Evolutionary conservation across 2,329 filamentous ascomycete species (phyloP).

Genomic region (Fonsecaea erecta): DNA sequence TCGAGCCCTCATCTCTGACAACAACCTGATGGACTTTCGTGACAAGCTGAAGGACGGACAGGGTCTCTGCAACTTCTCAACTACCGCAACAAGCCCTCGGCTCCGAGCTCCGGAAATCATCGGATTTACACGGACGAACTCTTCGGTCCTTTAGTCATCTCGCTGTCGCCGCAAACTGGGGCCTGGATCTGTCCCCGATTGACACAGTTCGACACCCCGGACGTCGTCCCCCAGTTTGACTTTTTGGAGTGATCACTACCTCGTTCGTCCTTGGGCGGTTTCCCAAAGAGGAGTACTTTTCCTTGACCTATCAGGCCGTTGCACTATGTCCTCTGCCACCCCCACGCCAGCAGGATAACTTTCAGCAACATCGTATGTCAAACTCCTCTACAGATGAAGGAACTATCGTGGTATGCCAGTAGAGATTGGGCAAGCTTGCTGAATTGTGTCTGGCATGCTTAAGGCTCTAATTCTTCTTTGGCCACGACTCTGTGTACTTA

Average conservation of each 20-base stretch:
- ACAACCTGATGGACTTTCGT: not conserved
- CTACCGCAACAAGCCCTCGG: not conserved
- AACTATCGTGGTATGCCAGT: not conserved
- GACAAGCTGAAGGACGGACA: too few relatives aligned
- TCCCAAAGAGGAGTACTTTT: constrained; percentile 8
- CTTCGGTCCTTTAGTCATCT: not conserved
- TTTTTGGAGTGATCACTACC: constrained; percentile 55
- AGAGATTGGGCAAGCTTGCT: not conserved
- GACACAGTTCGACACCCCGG: too few relatives aligned
- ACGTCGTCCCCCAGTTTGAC: too few relatives aligned
- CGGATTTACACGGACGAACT: not conserved
- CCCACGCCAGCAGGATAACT: not conserved
- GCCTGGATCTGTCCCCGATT: not conserved
- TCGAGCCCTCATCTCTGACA: too few relatives aligned
- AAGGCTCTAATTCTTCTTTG: not conserved
- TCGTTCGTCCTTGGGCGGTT: not conserved
- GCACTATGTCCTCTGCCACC: not conserved
- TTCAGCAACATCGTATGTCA: not conserved
- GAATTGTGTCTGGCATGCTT: not conserved
- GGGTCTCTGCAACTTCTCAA: not conserved
- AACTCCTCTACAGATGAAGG: not conserved
- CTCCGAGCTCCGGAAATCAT: not conserved
- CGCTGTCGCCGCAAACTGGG: not conserved
- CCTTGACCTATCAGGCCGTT: not conserved
- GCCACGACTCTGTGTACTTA: not conserved